A percentile compares a stretch with the other conserved stretches of the same genome.
Evolutionary conservation across 176 grass and related monocot genomes (phyloP).

Genomic region (Oryza punctata): DNA sequence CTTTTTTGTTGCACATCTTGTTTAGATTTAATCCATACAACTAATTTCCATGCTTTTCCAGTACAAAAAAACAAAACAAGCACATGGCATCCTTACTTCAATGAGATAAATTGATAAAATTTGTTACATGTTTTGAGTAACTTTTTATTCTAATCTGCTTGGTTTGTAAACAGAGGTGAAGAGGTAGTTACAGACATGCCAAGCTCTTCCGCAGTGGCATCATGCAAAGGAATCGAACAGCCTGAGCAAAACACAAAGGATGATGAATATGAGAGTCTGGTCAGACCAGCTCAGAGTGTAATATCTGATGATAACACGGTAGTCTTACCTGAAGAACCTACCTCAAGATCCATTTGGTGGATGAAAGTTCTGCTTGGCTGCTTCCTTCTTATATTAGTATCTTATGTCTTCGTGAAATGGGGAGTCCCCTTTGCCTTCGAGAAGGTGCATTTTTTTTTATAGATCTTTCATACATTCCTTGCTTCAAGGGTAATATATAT

Average conservation of each 20-base stretch:
- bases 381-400: constrained; percentile 50
- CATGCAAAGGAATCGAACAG: constrained; percentile 34
- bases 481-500: neutral
- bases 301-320: constrained; percentile 31
- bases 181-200: constrained; percentile 7
- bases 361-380: constrained; percentile 65
- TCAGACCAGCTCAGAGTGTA: constrained; percentile 46
- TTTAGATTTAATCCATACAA: neutral
- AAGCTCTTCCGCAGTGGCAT: constrained; percentile 34
- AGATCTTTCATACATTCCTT: neutral
- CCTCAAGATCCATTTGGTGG: constrained; percentile 74
- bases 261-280: constrained; percentile 81
- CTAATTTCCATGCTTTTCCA: neutral
- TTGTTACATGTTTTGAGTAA: neutral
- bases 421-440: constrained; percentile 86
- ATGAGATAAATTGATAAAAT: neutral
- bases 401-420: constrained; percentile 71
- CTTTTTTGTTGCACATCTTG: neutral
- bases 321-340: constrained; percentile 35
- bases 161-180: constrained; percentile 32
- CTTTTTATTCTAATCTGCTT: constrained; percentile 9
- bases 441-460: constrained; percentile 51
- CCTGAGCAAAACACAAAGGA: constrained; percentile 61
- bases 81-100: neutral
- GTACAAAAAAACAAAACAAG: neutral